A percentile compares a stretch with the other conserved stretches of the same genome.
phyloP scores from a whole-genome alignment of 257 asterid genomes.

The Solanum corneliomulleri region DNA sequence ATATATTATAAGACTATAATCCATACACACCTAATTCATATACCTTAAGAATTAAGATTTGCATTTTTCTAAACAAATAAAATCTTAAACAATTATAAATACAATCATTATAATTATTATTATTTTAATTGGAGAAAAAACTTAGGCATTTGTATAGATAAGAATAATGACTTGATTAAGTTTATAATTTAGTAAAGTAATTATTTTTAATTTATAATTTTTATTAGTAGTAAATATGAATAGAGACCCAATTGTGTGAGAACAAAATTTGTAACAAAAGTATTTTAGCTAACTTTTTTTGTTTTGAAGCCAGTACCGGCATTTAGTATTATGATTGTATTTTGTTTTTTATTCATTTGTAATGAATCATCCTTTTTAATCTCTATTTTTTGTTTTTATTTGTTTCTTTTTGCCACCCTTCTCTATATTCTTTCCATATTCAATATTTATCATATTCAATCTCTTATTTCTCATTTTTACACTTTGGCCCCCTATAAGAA shows the following conservation, averaged over 20 bases:
- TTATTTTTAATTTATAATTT: neutral
- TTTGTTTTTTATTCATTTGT: neutral
- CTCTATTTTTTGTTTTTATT: neutral
- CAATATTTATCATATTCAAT: neutral
- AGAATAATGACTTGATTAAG: neutral
- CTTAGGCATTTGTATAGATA: neutral
- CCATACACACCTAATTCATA: neutral
- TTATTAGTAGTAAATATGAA: neutral
- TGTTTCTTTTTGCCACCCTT: neutral
- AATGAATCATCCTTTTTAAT: neutral
- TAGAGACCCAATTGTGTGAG: neutral
- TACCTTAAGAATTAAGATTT: neutral
- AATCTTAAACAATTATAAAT: neutral
- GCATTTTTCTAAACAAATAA: neutral
- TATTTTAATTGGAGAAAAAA: too few relatives aligned
- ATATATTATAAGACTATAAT: neutral
- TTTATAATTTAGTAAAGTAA: neutral
- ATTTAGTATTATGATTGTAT: conserved; percentile 30
- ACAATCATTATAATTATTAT: neutral
- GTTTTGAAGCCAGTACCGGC: conserved; percentile 45
- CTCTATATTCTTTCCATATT: neutral
- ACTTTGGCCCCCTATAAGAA: neutral
- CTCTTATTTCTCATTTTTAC: neutral
- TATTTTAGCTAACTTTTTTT: conserved; percentile 10
- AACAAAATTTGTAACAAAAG: neutral